phyloP scores from a whole-genome alignment of 768 basidiomycete species.

The Sarcodon aspratus region DNA sequence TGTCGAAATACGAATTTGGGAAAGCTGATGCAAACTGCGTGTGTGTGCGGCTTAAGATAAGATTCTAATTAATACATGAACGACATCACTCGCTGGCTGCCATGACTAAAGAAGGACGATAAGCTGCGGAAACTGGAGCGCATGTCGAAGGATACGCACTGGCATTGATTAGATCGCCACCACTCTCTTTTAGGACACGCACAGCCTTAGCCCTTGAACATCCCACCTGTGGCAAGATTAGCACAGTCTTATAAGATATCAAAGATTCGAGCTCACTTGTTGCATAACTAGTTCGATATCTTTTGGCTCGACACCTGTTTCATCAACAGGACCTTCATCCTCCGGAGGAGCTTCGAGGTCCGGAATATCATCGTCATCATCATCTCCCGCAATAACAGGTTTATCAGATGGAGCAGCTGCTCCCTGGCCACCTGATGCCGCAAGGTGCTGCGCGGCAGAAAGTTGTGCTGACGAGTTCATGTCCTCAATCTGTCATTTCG shows the following conservation, averaged over 20 bases:
- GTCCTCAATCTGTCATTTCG: conserved; percentile 58
- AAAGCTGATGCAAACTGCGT: conserved; percentile 10
- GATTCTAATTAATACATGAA: conserved; percentile 2
- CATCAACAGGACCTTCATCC: conserved; percentile 74
- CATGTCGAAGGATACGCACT: conserved; percentile 45
- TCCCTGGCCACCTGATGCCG: conserved; percentile 30
- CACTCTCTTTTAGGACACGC: conserved; percentile 79
- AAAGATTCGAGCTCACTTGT: conserved; percentile 22
- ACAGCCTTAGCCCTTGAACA: conserved; percentile 91
- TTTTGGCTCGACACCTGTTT: conserved; percentile 83
- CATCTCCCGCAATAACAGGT: conserved; percentile 47
- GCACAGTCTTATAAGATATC: too few species aligned
- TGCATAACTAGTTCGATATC: conserved; percentile 94
- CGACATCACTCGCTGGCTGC: conserved; percentile 73
- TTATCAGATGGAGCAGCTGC: conserved; percentile 38
- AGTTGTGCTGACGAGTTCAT: conserved; percentile 74
- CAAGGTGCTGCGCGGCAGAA: conserved; percentile 71
- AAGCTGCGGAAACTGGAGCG: background rate
- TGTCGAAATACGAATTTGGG: conserved; percentile 65
- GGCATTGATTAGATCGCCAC: conserved; percentile 93
- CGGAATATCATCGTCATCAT: conserved; percentile 65
- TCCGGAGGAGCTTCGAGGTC: conserved; percentile 66
- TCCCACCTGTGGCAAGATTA: conserved; percentile 30
- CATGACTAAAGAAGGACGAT: conserved; percentile 54
- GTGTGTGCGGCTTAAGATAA: background rate